Evolutionary conservation across 345 rosid genomes (phyloP).

Genomic region (Aquilaria malaccensis): DNA sequence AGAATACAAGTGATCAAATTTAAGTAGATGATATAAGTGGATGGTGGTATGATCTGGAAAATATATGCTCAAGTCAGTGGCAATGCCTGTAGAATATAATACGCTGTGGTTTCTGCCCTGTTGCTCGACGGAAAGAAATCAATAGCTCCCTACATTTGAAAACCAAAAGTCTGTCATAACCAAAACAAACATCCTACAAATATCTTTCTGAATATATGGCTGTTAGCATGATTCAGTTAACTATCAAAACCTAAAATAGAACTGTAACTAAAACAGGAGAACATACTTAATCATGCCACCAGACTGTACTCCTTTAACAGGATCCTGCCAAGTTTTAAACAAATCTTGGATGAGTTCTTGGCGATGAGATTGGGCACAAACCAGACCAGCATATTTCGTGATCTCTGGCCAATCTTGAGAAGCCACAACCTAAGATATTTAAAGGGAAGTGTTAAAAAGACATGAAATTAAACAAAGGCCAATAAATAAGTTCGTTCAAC

Average conservation of each 20-base stretch:
- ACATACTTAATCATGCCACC: slow-evolving; percentile 99
- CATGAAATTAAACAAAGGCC: neutral
- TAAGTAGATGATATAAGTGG: neutral
- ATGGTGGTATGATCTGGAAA: too few species aligned
- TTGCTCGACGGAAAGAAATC: slow-evolving; percentile 87
- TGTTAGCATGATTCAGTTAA: neutral
- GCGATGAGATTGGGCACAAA: slow-evolving; percentile 97
- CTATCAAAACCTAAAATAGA: neutral
- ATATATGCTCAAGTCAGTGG: neutral
- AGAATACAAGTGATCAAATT: neutral
- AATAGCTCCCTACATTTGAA: slow-evolving; percentile 67
- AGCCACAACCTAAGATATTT: slow-evolving; percentile 67
- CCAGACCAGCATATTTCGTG: slow-evolving; percentile 96
- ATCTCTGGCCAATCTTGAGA: slow-evolving; percentile 99
- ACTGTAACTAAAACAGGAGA: neutral
- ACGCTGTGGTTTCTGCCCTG: slow-evolving; percentile 91
- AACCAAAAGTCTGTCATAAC: neutral
- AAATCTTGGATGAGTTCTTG: slow-evolving; percentile 98
- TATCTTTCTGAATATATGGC: too few species aligned
- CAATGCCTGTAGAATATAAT: slow-evolving; percentile 88
- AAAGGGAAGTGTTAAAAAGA: neutral
- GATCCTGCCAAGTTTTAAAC: slow-evolving; percentile 92
- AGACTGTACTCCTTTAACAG: slow-evolving; percentile 76
- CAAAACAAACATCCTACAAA: too few species aligned
- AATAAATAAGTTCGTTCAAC: slow-evolving; percentile 2